Conservation (phyloP, 192 early-diverging fungal genomes). For the Coemansia sp. region DNA sequence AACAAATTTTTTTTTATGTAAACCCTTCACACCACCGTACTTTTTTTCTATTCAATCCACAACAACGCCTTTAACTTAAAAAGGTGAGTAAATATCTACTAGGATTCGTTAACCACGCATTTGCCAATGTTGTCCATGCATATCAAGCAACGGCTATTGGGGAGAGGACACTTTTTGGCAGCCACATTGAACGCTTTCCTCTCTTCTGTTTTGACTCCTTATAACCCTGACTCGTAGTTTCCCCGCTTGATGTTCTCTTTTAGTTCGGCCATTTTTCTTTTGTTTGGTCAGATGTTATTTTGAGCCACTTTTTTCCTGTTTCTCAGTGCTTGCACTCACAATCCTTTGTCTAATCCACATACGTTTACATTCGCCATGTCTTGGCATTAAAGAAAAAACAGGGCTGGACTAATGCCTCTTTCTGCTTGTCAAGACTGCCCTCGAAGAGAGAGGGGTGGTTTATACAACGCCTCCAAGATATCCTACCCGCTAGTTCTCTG, state of each 20-base stretch:
- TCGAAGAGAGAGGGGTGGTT: background rate
- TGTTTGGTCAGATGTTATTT: constrained; percentile 1
- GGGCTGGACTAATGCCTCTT: background rate
- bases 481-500: background rate
- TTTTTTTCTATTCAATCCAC: background rate
- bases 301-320: constrained; percentile 5
- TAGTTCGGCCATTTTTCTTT: background rate
- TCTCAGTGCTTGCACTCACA: constrained; percentile 1
- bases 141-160: background rate
- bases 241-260: background rate
- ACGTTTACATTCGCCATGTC: background rate
- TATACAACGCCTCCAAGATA: constrained; percentile 1
- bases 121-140: constrained; percentile 5
- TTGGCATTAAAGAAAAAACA: background rate
- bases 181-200: background rate
- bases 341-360: background rate
- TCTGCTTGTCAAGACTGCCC: background rate
- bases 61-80: background rate
- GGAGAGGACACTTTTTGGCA: background rate
- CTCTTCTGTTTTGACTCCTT: background rate
- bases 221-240: background rate
- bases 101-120: constrained; percentile 6
- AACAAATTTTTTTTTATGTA: background rate
- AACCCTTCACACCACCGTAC: background rate
- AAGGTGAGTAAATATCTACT: constrained; percentile 2